Conservation (phyloP, 2,329 filamentous ascomycete species). For the Anthostomella pinea region DNA sequence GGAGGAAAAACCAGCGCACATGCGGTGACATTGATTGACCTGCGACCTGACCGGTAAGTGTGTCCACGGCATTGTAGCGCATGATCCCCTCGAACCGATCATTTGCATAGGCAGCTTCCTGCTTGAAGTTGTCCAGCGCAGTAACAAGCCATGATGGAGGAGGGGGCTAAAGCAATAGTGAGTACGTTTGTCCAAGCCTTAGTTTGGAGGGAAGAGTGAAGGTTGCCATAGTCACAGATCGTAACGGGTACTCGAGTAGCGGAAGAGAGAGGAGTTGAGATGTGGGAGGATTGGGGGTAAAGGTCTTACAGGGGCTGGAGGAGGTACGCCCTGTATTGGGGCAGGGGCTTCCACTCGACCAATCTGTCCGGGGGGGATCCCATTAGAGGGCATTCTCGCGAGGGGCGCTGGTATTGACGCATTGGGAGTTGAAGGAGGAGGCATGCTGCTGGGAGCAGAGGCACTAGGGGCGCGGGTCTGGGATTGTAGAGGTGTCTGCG, state of each 20-base stretch:
- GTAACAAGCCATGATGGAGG: slow-evolving; percentile 81
- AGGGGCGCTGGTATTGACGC: slow-evolving; percentile 21
- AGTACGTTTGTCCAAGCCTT: no score
- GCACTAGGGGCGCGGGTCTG: slow-evolving; percentile 46
- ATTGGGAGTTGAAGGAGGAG: slow-evolving; percentile 33
- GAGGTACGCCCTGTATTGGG: slow-evolving; percentile 53
- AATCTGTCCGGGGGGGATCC: slow-evolving; percentile 51
- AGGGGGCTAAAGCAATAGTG: slow-evolving; percentile 59
- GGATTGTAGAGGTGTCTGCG: slow-evolving; percentile 44
- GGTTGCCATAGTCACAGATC: slow-evolving; percentile 26
- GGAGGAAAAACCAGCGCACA: slow-evolving; percentile 78
- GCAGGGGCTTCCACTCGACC: slow-evolving; percentile 69
- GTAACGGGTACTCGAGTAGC: slow-evolving; percentile 30
- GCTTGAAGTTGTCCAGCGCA: slow-evolving; percentile 68
- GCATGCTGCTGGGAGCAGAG: slow-evolving; percentile 34
- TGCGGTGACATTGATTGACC: slow-evolving; percentile 56
- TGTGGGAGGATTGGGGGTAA: slow-evolving; percentile 16
- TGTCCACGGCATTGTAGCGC: slow-evolving; percentile 82
- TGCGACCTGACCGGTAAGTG: slow-evolving; percentile 57
- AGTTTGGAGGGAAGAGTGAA: no score
- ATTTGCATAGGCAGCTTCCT: slow-evolving; percentile 63
- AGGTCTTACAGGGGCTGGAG: slow-evolving; percentile 59
- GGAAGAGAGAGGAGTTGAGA: slow-evolving; percentile 27
- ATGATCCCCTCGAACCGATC: slow-evolving; percentile 88
- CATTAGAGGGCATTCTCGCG: slow-evolving; percentile 20